Evolutionary conservation across 176 grass and related monocot genomes (phyloP), one percentile per base, ranked within the genome.

Genomic region (Elymus sibiricus): DNA sequence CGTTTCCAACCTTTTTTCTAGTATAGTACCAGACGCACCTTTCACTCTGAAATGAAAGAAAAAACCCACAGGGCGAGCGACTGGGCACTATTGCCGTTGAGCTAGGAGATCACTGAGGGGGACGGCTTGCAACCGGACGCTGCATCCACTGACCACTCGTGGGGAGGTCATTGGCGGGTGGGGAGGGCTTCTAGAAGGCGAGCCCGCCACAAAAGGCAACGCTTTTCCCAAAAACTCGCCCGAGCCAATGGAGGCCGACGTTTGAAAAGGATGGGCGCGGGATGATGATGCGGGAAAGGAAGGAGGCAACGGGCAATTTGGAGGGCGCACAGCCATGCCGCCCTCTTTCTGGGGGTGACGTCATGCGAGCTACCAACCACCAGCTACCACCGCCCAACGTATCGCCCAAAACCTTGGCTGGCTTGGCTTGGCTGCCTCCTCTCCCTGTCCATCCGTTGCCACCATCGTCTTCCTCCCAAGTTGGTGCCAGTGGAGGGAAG

Each of bases 321-420:
- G 53, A 51, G 62, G 34, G 75, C 32, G 72, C 60, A 74, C 66
- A 79, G 71, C 70, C 70, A 71, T 38, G 70, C 78, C 76, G 21
- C 60, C 59, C 34, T 67, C 67, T 84, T 86, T 79, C 2, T 82
- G 38, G 64, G 63, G 56, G 59, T 93, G 91, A 88, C 71, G 78
- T 93, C 91, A 90, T 70, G 82, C 78, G 73, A 51, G 65, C 88
- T 93, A 86, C 88, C 78, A 90, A 90, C 82, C 68, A 74, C 91
- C 91, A 88, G 82, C 82, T 86, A 88, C 88, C 85, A 86, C 85
- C 85, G 43, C 81, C 85, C 90, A 80, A 74, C 37, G 72, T 66
- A 78, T 83, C 69, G 44, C 60, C 19, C 19, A 21, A 68, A 69
- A 61, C 32, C 71, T 47, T 26, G 55, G 82, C 66, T 58, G n/a